phyloP scores from a whole-genome alignment of 768 basidiomycete genomes.

The Cystofilobasidium ferigula region DNA sequence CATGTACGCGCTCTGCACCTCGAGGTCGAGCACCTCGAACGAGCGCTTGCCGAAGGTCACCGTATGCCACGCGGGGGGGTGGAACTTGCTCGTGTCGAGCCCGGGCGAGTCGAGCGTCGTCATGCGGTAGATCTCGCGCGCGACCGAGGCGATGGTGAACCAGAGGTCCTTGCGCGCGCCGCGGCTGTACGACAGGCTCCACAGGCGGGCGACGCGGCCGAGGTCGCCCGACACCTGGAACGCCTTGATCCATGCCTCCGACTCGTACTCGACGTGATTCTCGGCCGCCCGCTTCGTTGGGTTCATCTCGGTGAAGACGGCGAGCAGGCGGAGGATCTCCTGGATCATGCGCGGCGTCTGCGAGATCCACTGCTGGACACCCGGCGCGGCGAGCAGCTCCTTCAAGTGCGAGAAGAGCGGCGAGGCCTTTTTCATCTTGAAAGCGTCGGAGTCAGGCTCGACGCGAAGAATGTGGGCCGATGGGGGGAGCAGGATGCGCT shows the following conservation, averaged over 20 bases:
- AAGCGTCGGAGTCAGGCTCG: conserved; percentile 73
- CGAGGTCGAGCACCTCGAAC: conserved; percentile 62
- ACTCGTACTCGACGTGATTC: conserved; percentile 89
- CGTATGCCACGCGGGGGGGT: conserved; percentile 52
- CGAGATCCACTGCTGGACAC: conserved; percentile 63
- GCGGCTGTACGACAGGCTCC: conserved; percentile 68
- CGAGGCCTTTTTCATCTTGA: conserved; percentile 93
- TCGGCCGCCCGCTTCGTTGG: conserved; percentile 71
- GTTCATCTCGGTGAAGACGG: conserved; percentile 86
- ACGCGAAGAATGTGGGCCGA: conserved; percentile 38
- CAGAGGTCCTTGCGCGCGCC: conserved; percentile 49
- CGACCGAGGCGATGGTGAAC: conserved; percentile 25
- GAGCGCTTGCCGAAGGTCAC: conserved; percentile 52
- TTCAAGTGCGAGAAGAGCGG: conserved; percentile 62
- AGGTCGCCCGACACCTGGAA: conserved; percentile 90
- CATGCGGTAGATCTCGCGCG: conserved; percentile 29
- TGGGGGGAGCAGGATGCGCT: conserved; percentile 42
- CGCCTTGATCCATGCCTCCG: conserved; percentile 90
- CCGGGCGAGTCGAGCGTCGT: conserved; percentile 27
- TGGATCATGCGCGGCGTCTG: conserved; percentile 54
- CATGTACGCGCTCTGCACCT: conserved; percentile 49
- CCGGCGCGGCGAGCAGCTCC: conserved; percentile 55
- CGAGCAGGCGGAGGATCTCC: conserved; percentile 64
- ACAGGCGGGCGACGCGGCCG: conserved; percentile 74
- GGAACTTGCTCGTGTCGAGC: conserved; percentile 47